A percentile compares a stretch with the other conserved stretches of the same genome.
Conservation (phyloP, 257 asterid species). For the Nicotiana tomentosiformis region DNA sequence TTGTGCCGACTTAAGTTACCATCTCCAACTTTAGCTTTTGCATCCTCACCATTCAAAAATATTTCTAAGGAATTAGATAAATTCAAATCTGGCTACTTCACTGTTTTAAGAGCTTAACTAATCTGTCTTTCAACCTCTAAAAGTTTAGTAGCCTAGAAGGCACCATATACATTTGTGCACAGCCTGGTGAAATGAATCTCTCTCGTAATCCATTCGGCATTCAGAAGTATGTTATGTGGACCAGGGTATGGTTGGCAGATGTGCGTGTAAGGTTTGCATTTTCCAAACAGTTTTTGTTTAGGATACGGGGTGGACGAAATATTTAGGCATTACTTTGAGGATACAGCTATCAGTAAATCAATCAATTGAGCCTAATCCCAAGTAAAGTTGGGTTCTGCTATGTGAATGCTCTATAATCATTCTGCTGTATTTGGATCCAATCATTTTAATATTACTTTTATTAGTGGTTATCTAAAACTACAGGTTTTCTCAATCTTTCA, state of each 20-base stretch:
- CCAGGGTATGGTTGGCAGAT: background rate
- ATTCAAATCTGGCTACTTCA: background rate
- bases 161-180: background rate
- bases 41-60: background rate
- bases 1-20: background rate
- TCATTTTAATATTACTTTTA: background rate
- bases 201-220: background rate
- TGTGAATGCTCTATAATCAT: background rate
- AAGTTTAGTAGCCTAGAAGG: background rate
- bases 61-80: background rate
- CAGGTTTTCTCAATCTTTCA: background rate
- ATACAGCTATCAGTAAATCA: background rate
- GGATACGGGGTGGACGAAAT: background rate
- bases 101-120: background rate
- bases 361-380: background rate
- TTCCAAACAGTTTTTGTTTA: background rate
- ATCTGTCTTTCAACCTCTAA: background rate
- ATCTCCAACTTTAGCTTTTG: conserved; percentile 5
- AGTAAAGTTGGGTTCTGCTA: background rate
- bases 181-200: background rate
- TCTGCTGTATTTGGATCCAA: background rate
- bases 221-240: background rate
- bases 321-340: background rate
- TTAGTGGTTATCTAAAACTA: background rate
- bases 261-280: background rate